Base-by-base conservation (phyloP, 441 rosid genomes). In the Jatropha podagrica region DNA sequence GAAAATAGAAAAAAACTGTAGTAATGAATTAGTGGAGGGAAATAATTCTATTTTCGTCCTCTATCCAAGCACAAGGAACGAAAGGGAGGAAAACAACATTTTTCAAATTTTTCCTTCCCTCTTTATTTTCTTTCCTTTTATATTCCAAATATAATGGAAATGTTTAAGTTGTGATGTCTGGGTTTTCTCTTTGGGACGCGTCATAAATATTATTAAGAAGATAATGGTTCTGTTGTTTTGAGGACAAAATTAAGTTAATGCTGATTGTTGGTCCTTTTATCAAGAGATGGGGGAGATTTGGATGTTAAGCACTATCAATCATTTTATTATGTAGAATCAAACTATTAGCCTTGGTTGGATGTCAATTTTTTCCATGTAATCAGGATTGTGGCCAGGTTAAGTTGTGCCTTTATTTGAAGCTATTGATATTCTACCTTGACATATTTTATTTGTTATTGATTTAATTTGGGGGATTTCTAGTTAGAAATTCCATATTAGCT, bases 351-450 rank as follows among this genome's bases (percentile, higher is more conserved):
- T 41, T 40, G 51, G 40, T n/a, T 58, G 17, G 40, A 71, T 71
- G 74, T 41, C n/a, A 58, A 20, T 71, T 58, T 41, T 4, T 41
- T 56, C 48, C 71, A 12, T 71, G n/a, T 71, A 40, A 41, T 42
- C 38, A 56, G 38, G 18, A 12, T 20, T 15, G 32, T 27, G 2
- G 44, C 69, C 23, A 23, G 5, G 27, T 66, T 55, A 23, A 12
- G 11, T 66, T 42, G 59, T 42, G 51, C 65, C 12, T 11, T 71
- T 56, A 7, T 71, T 54, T 58, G 23, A 58, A 58, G 40, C 52
- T 42, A 26, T 23, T 68, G 18, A 18, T 23, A 37, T 69, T 12
- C 32, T 32, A 15, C 48, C 62, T 54, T 69, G 59, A 69, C 37
- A 18, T 18, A 6, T 54, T 18, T 17, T 69, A 23, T 72, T 62